Evolutionary conservation across 2,329 filamentous ascomycete genomes (phyloP), one percentile per base, ranked within the genome.

Genomic region (Claviceps arundinis): DNA sequence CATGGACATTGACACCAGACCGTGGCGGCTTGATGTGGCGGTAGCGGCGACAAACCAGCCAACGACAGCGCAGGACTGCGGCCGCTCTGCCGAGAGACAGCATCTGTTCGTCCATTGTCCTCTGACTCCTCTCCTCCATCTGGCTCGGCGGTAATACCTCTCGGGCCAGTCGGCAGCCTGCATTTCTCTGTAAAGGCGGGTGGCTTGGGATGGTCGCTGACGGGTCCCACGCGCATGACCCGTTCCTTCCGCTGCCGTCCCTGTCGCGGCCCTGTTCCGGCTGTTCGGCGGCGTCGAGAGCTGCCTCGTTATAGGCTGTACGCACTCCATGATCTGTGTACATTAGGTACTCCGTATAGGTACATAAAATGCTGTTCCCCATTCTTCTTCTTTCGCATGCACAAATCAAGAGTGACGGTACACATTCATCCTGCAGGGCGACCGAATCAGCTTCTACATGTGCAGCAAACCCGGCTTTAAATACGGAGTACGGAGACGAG

Each of bases 151-250:
- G 47, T 22, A 22, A 37, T 43, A 24, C 19, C 37, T 41, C 22
- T n/a, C 37, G 16, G 43, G 49, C 49, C 49, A 51, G 30, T 51
- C 50, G 50, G 50, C 50, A 51, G 24, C 42, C 49, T 46, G 49
- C 34, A 40, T 24, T 17, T 37, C 30, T 38, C 42, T n/a, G 41
- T n/a, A 34, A 17, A 16, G 13, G 13, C 34, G 8, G 26, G 30
- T 22, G 30, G 45, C 34, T 37, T 47, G 30, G 26, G 45, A 13
- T 37, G 37, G 30, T 30, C 19, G 45, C 9, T 47, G n/a, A 30
- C 9, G 24, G 43, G 30, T 14, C 19, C n/a, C 45, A 51, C 40
- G 50, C 46, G 45, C 45, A 47, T 47, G 34, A 47, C 45, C 45
- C 45, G 45, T 47, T 47, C 45, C 45, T 24, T 47, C 45, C 45